Percentiles rank a stretch among this genome's conserved stretches.
phyloP scores from a whole-genome alignment of 495 filamentous ascomycete genomes.

The Podospora fimiseda region DNA sequence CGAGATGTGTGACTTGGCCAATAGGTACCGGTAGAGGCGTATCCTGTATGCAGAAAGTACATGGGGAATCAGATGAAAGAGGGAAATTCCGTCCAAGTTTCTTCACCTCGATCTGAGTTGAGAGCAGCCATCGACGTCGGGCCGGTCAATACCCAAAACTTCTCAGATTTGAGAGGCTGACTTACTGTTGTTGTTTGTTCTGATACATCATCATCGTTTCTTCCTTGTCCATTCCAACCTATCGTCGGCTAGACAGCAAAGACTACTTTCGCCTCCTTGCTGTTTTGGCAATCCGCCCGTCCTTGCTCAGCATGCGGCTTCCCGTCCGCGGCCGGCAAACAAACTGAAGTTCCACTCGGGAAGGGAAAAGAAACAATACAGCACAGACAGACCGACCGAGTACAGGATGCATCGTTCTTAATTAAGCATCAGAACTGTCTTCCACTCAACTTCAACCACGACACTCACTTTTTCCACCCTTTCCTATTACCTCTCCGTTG shows the following conservation, averaged over 20 bases:
- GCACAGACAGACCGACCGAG: conserved; percentile 8
- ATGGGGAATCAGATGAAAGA: not conserved
- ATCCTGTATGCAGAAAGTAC: conserved; percentile 3
- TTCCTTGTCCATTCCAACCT: not conserved
- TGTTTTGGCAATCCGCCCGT: conserved; percentile 5
- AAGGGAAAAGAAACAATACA: conserved; percentile 7
- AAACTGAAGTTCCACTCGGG: conserved; percentile 23
- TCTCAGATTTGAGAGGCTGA: not conserved
- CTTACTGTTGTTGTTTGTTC: not conserved
- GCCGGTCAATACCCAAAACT: not conserved
- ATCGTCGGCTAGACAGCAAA: not conserved
- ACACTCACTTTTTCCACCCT: conserved; percentile 23
- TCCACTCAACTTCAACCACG: conserved; percentile 43
- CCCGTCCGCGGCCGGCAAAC: conserved; percentile 35
- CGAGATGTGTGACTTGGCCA: conserved; percentile 22
- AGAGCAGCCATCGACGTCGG: too few species aligned
- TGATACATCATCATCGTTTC: not conserved
- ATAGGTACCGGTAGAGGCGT: conserved; percentile 8
- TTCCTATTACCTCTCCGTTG: not conserved
- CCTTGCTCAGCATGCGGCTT: conserved; percentile 36
- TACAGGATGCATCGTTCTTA: conserved; percentile 6
- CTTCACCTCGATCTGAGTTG: not conserved
- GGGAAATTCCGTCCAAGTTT: too few species aligned
- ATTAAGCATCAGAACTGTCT: conserved; percentile 18
- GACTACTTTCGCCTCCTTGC: conserved; percentile 1